Evolutionary conservation across 78 protist genomes (phyloP).

Genomic region (Guillardia theta): DNA sequence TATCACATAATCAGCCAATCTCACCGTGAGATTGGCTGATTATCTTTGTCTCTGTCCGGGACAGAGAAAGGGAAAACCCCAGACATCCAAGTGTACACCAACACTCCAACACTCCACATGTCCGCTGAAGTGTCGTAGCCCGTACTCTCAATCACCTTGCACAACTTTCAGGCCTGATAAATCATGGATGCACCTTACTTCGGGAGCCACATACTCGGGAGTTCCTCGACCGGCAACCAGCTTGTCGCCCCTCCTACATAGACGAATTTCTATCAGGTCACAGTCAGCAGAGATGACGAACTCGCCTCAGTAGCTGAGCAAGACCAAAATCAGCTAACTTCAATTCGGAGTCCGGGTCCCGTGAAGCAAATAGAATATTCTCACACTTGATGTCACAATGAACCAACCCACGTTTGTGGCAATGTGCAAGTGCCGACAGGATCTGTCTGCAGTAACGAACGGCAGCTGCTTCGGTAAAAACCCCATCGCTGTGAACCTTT

Average conservation of each 20-base stretch:
- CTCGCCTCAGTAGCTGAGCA: neutral
- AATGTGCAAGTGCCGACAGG: neutral
- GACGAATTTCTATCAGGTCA: no score
- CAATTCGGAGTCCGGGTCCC: neutral
- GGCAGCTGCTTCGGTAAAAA: neutral
- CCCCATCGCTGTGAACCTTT: neutral
- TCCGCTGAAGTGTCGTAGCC: conserved; percentile 32
- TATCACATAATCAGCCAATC: no score
- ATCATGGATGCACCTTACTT: neutral
- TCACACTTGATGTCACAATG: neutral
- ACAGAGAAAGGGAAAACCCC: neutral
- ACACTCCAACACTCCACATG: conserved; percentile 23
- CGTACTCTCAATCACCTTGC: neutral
- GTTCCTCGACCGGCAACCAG: neutral
- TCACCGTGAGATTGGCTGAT: neutral
- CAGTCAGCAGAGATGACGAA: neutral
- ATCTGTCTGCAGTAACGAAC: conserved; percentile 24
- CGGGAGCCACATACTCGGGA: conserved; percentile 21
- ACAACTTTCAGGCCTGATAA: no score
- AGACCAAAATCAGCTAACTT: conserved; percentile 13
- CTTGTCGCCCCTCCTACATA: neutral
- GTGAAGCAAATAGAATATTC: neutral
- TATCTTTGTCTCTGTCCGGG: neutral
- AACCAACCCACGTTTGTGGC: conserved; percentile 12
- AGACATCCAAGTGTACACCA: conserved; percentile 1